Base-by-base conservation (phyloP, 768 basidiomycete genomes). In the Pulveroboletus ravenelii region DNA sequence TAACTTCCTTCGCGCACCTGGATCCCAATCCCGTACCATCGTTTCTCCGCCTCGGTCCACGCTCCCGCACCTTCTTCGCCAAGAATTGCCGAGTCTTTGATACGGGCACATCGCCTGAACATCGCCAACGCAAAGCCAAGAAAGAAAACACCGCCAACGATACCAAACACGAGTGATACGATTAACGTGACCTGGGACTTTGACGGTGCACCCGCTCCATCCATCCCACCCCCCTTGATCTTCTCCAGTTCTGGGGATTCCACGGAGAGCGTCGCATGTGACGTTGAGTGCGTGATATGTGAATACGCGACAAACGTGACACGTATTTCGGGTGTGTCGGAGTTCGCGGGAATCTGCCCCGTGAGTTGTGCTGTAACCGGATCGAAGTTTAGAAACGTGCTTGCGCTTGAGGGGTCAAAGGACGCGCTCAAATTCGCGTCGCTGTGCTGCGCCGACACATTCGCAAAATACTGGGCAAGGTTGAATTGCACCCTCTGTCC, bases 221-320 rank as follows among this genome's bases (percentile, higher is more conserved):
- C 63, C 3, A 64, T 61, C n/a, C 56, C 55, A 23, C 41, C 45
- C 8, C 57, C 56, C 34, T 74, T 70, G 54, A 77, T 67, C 66
- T 55, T 70, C 67, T 51, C 72, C 65, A 40, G 63, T 48, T 31
- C 72, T 56, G 38, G 75, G 63, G 49, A 83, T 64, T 47, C 75
- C 29, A 89, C 70, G 1, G 74, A 65, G 15, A 89, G 72, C 48
- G 56, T 76, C 1, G 84, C 74, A 58, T 87, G 85, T 17, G 87
- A 89, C 1, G 80, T 86, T 14, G 87, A 84, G 56, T 83, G 87
- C 2, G 82, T 87, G 17, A 76, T 48, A 34, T 63, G 70, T 30
- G 84, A 86, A 65, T 82, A 87, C 3, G 86, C 88, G 7, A 82
- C 81, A 56, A 89, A 85, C 3, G 78, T 79, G 43, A 81, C 70